Evolutionary conservation across 208 protist genomes (phyloP).

Genomic region (Entamoeba invadens): DNA sequence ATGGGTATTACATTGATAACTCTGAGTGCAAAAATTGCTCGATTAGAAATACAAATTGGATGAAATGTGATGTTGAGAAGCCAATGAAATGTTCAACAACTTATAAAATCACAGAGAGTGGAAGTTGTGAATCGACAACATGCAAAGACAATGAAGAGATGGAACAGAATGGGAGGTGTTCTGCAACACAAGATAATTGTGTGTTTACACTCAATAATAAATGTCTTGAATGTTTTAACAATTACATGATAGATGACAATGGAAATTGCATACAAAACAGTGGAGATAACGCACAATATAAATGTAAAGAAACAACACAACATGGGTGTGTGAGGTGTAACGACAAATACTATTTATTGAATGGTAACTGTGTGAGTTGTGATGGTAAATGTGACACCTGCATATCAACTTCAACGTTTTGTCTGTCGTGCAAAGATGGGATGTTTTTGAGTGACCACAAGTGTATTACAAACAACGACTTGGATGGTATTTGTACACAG

Average conservation of each 20-base stretch:
- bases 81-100: too few relatives aligned
- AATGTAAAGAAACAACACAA: not conserved
- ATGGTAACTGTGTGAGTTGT: not conserved
- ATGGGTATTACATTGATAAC: too few relatives aligned
- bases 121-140: too few relatives aligned
- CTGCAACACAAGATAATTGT: not conserved
- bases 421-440: not conserved
- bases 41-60: too few relatives aligned
- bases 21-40: too few relatives aligned
- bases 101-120: too few relatives aligned
- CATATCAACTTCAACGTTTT: not conserved
- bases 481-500: not conserved
- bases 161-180: not conserved
- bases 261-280: too few relatives aligned
- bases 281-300: not conserved
- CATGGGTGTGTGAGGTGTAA: not conserved
- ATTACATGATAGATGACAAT: not conserved
- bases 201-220: not conserved
- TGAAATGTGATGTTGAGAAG: too few relatives aligned
- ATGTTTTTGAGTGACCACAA: not conserved
- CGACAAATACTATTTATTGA: not conserved
- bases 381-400: not conserved
- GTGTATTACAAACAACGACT: not conserved
- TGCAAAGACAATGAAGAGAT: not conserved
- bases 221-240: not conserved